Evolutionary conservation across 2,329 filamentous ascomycete genomes (phyloP), one percentile per base, ranked within the genome.

Genomic region (Diaporthe aspalathi): DNA sequence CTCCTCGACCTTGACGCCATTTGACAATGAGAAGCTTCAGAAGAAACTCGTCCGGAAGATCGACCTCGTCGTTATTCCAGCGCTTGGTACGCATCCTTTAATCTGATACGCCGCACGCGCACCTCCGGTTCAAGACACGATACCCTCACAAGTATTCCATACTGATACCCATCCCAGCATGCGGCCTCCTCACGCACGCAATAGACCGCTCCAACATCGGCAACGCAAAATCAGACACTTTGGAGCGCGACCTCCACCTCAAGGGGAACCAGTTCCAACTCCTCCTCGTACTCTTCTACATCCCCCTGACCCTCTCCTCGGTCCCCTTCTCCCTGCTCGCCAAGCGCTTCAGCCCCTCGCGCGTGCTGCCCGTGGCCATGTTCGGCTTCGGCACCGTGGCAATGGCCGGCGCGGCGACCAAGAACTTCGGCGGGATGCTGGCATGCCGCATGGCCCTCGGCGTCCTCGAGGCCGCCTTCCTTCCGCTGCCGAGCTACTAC

Each of bases 281-380:
- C 1, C 70, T 81, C 17, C 70, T 81, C 38, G 71, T 80, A 1
- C 72, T 81, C 16, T 81, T 81, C 72, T 80, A 79, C 70, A 74
- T 81, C 16, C 78, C 80, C 0, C 79, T 79, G 63, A 74, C 73
- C 2, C 71, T 76, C 5, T 73, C 76, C 49, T 77, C 77, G 32
- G 73, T 80, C 1, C 76, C 78, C 4, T 76, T 76, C 45, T 76
- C 73, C 6, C 70, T 78, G 4, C 53, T 76, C 24, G 73, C 77
- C 22, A 78, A 78, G 70, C 63, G 72, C 3, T 78, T 76, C 71
- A 77, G 75, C 62, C 76, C 78, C 4, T 70, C 73, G 9, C 74
- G 78, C 35, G 74, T 79, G 12, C 77, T 80, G 5, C 78, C 78
- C 3, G 54, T 70, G 22, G 72, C 77, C 29, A 77, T 80, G 72